Conservation (phyloP, 257 asterid species). For the Schizonepeta tenuifolia region DNA sequence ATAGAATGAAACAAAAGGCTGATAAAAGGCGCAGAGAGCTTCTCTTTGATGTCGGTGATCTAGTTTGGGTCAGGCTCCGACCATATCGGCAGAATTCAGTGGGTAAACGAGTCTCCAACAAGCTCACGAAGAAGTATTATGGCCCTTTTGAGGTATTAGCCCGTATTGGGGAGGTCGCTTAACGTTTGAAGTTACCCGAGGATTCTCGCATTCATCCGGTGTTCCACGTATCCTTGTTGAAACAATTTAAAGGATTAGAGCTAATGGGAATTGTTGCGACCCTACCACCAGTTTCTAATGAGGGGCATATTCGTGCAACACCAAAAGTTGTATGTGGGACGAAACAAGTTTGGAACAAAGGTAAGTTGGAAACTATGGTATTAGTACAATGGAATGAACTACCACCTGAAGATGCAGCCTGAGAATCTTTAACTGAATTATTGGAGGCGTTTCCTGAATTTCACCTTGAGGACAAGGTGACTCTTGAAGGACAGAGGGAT, state of each 20-base stretch:
- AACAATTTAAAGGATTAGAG: background rate
- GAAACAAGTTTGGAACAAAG: background rate
- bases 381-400: too few species aligned
- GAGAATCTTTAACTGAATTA: too few species aligned
- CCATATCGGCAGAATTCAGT: background rate
- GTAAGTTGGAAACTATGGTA: too few species aligned
- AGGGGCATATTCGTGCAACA: too few species aligned
- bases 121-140: background rate
- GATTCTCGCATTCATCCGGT: background rate
- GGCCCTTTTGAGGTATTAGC: background rate
- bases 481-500: background rate
- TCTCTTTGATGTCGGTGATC: too few species aligned
- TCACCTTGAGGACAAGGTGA: background rate
- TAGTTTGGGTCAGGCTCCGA: too few species aligned
- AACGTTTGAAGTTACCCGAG: background rate
- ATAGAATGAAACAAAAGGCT: too few species aligned
- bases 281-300: background rate
- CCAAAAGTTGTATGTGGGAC: background rate
- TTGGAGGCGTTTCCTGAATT: too few species aligned
- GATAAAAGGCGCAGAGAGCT: too few species aligned
- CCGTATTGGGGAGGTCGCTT: background rate
- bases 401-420: too few species aligned
- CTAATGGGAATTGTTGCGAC: background rate
- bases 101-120: background rate
- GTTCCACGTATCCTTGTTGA: too few species aligned